Conservation (phyloP, 371 early-diverging fungal genomes). For the Coemansia sp. region DNA sequence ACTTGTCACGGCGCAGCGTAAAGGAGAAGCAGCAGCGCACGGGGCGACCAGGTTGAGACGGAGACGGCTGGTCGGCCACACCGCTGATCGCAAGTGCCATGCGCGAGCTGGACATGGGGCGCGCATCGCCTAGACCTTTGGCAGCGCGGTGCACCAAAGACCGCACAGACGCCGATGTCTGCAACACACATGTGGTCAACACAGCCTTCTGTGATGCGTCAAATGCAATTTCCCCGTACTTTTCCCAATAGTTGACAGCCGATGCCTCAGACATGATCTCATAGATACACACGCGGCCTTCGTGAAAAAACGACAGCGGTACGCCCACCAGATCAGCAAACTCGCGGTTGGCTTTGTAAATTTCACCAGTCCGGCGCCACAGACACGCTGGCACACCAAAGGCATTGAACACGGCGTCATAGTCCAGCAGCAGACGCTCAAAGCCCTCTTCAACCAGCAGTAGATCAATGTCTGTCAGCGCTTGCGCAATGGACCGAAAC, state of each 20-base stretch:
- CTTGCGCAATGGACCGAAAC: slow-evolving; percentile 78
- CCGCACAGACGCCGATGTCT: slow-evolving; percentile 49
- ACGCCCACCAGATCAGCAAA: slow-evolving; percentile 85
- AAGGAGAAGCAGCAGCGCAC: slow-evolving; percentile 88
- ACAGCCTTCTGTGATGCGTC: slow-evolving; percentile 94
- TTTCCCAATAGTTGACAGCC: slow-evolving; percentile 88
- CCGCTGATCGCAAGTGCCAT: slow-evolving; percentile 20
- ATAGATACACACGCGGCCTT: slow-evolving; percentile 78
- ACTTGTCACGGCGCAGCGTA: slow-evolving; percentile 87
- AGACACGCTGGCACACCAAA: slow-evolving; percentile 92
- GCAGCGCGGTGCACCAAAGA: slow-evolving; percentile 27
- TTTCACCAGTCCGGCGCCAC: slow-evolving; percentile 94
- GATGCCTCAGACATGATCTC: slow-evolving; percentile 91
- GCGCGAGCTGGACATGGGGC: slow-evolving; percentile 27
- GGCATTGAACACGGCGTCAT: slow-evolving; percentile 88
- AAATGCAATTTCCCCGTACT: slow-evolving; percentile 92
- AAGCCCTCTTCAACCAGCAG: slow-evolving; percentile 91
- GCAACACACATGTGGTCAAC: slow-evolving; percentile 77
- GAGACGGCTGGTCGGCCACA: slow-evolving; percentile 28
- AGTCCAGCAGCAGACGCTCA: slow-evolving; percentile 87
- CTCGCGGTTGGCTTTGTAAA: slow-evolving; percentile 90
- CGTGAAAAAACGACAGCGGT: slow-evolving; percentile 69
- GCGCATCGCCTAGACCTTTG: slow-evolving; percentile 25
- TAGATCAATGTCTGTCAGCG: slow-evolving; percentile 88
- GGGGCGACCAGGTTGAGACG: slow-evolving; percentile 34